Base-by-base conservation (phyloP, 2,329 filamentous ascomycete species). In the Fusarium staphyleae region DNA sequence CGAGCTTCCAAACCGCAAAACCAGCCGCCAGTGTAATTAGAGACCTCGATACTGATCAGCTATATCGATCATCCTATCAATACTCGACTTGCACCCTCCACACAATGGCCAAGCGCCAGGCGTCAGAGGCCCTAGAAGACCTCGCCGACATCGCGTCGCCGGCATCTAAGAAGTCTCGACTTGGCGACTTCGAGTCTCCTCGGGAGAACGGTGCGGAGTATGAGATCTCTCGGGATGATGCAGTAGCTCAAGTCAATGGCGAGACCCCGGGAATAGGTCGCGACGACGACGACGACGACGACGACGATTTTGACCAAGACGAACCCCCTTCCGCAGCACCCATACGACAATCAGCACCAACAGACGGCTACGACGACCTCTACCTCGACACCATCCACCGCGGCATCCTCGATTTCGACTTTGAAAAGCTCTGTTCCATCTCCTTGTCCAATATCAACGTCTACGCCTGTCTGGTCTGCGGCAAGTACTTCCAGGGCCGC, bases 381-480 rank as follows among this genome's bases (percentile, higher is more conserved):
- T 99, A 99, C 73, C 89, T 99, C 65, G 95, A 99, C 78, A 98
- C 95, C 11, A 96, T 99, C 75, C 87, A 96, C 74, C 90, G 95
- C 68, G 86, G 88, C 69, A 87, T 96, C 39, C 87, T 98, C 50
- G 95, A 99, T 75, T 98, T 98, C 72, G 95, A 99, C 75, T 99
- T 99, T 72, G 95, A 99, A 73, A 99, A 99, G 80, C 85, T 97
- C 11, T 99, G 95, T 77, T 98, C 93, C 18, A 83, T 99, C 63
- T 96, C 91, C 28, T 83, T 99, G 7, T 96, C 93, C 41, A 98
- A 98, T 72, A 97, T 98, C 77, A 99, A 99, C 71, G 93, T 99
- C 36, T 99, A 99, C 73, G 95, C 95, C 9, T 99, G 95, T 69
- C 84, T 99, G 10, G 90, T 98, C 1, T 99, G 95, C 73, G 95